A percentile compares a stretch with the other conserved stretches of the same genome.
Evolutionary conservation across 306 rosid genomes (phyloP).

Genomic region (barrel medic (Medicago truncatula)): DNA sequence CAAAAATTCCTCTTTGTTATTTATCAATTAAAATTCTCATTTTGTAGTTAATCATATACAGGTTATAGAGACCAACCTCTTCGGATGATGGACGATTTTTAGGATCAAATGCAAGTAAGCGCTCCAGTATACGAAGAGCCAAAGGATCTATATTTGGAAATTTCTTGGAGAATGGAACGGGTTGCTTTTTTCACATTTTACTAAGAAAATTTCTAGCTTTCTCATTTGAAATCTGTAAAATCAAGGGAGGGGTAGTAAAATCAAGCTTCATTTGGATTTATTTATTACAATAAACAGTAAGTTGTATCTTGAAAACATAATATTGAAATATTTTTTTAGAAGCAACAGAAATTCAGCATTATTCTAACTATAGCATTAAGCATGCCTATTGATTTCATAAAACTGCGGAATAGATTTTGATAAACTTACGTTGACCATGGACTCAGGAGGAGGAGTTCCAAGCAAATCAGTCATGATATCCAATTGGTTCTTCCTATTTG

Average conservation of each 20-base stretch:
- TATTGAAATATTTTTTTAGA: no score
- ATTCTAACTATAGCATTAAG: not conserved
- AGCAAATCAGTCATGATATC: conserved; percentile 99
- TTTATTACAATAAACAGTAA: no score
- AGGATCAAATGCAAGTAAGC: conserved; percentile 91
- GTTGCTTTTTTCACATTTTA: conserved; percentile 86
- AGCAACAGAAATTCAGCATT: no score
- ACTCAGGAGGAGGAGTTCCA: conserved; percentile 86
- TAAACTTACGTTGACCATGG: conserved; percentile 80
- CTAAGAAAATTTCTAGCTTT: conserved; percentile 92
- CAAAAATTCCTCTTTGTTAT: not conserved
- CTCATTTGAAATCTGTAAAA: conserved; percentile 86
- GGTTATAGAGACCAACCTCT: conserved; percentile 56
- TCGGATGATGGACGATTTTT: conserved; percentile 90
- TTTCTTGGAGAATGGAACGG: conserved; percentile 76
- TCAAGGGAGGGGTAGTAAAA: conserved; percentile 5
- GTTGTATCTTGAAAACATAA: no score
- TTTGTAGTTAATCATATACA: conserved; percentile 21
- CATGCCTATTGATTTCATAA: conserved; percentile 21
- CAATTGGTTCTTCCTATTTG: conserved; percentile 94
- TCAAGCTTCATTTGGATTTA: conserved; percentile 5
- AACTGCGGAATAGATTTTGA: conserved; percentile 28
- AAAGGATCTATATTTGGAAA: conserved; percentile 81
- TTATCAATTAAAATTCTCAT: conserved; percentile 26
- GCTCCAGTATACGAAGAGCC: conserved; percentile 80